A percentile compares a stretch with the other conserved stretches of the same genome.
Evolutionary conservation across 2,329 filamentous ascomycete genomes (phyloP).

Genomic region (Exserohilum turcica): DNA sequence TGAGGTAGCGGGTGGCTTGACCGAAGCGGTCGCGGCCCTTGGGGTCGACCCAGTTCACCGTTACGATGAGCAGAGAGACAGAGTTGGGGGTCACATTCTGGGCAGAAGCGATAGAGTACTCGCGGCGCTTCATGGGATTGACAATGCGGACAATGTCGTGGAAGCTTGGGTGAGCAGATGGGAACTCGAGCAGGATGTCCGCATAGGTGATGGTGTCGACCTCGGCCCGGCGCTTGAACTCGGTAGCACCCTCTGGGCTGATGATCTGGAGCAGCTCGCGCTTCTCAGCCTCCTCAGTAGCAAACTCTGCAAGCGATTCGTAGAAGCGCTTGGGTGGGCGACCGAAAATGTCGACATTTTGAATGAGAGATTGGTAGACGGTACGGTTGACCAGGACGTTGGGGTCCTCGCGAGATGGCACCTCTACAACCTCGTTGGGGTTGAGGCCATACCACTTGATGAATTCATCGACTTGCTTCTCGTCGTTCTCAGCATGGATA

Average conservation of each 20-base stretch:
- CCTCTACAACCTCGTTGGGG: conserved; percentile 83
- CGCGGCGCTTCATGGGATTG: conserved; percentile 88
- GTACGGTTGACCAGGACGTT: conserved; percentile 82
- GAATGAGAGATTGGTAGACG: conserved; percentile 85
- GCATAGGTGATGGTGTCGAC: conserved; percentile 91
- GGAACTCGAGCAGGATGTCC: conserved; percentile 87
- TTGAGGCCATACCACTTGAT: conserved; percentile 89
- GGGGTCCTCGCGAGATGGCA: conserved; percentile 80
- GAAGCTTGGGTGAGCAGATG: conserved; percentile 85
- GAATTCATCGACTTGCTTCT: conserved; percentile 77
- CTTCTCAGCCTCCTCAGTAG: conserved; percentile 80
- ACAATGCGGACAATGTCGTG: conserved; percentile 88
- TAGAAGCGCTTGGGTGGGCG: conserved; percentile 98
- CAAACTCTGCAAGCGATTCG: conserved; percentile 85
- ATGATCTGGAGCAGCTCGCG: conserved; percentile 77
- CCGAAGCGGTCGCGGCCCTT: conserved; percentile 87
- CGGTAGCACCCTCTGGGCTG: conserved; percentile 73
- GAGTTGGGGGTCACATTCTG: conserved; percentile 89
- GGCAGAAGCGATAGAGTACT: conserved; percentile 98
- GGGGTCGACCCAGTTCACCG: conserved; percentile 92
- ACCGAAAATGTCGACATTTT: conserved; percentile 96
- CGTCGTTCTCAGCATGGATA: conserved; percentile 93
- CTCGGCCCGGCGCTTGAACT: conserved; percentile 91
- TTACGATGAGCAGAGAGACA: conserved; percentile 96
- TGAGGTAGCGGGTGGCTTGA: conserved; percentile 90